phyloP scores from a whole-genome alignment of 306 rosid genomes.

The Pachyrhizus erosus region DNA sequence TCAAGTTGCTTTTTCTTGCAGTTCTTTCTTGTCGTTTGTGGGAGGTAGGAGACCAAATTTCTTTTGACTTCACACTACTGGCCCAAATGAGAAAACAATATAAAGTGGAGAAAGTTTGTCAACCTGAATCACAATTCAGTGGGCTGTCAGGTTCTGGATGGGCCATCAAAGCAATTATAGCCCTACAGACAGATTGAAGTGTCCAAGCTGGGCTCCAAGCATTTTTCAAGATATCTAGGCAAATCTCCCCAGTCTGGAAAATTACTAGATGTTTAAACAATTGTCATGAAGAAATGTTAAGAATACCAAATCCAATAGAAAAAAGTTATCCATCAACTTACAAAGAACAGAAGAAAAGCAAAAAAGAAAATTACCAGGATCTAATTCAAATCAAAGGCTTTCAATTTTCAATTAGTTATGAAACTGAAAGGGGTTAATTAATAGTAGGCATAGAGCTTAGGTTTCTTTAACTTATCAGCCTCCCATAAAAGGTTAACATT shows the following conservation, averaged over 20 bases:
- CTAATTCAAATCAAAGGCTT: constrained; percentile 28
- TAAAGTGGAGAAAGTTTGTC: constrained; percentile 23
- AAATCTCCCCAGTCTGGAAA: constrained; percentile 94
- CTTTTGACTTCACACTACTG: neutral
- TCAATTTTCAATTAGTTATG: neutral
- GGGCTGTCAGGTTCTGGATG: constrained; percentile 99
- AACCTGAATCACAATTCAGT: constrained; percentile 95
- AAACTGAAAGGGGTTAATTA: constrained; percentile 18
- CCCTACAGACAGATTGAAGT: constrained; percentile 97
- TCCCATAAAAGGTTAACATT: neutral
- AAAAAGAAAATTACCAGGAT: neutral
- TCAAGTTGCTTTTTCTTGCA: constrained; percentile 14
- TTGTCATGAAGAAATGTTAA: constrained; percentile 13
- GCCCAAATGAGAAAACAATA: constrained; percentile 1
- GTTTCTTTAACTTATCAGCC: constrained; percentile 14
- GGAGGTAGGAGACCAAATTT: neutral
- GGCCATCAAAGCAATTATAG: constrained; percentile 98
- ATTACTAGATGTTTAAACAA: constrained; percentile 6
- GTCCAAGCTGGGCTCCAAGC: constrained; percentile 99
- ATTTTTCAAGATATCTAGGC: constrained; percentile 94
- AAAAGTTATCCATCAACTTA: neutral
- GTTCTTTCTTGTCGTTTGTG: constrained; percentile 9
- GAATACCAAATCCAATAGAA: constrained; percentile 13
- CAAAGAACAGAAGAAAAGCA: constrained; percentile 37
- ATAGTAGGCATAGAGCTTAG: constrained; percentile 10